A percentile compares a stretch with the other conserved stretches of the same genome.
These are phyloP conservation scores for Lachnum nothofagi DNA, from an alignment of 2,329 filamentous ascomycete species.

Conservation along the genomic window DNA sequence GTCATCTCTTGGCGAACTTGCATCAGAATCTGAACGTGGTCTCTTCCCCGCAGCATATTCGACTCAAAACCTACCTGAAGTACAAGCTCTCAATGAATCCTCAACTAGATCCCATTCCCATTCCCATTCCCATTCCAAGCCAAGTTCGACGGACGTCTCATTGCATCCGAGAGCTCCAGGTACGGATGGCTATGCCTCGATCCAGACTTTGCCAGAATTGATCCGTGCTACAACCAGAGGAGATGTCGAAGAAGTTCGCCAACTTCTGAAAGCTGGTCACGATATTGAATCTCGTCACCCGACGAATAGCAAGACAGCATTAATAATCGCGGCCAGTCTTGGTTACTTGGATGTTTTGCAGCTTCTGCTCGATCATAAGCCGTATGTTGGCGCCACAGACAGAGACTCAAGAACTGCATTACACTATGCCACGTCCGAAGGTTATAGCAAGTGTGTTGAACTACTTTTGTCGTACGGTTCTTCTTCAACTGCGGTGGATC, in stretches of 20 bases:
- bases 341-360: not conserved
- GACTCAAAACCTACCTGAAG: too few species aligned
- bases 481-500: not conserved
- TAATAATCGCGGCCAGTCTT: not conserved
- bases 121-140: too few species aligned
- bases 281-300: constrained; percentile 1
- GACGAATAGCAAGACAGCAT: not conserved
- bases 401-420: not conserved
- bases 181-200: not conserved
- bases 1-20: too few species aligned
- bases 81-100: too few species aligned
- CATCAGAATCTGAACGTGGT: too few species aligned
- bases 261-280: not conserved
- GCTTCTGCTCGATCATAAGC: not conserved
- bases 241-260: not conserved
- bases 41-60: too few species aligned
- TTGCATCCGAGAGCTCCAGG: too few species aligned
- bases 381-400: not conserved
- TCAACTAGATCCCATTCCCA: too few species aligned
- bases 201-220: not conserved
- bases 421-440: constrained; percentile 1
- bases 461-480: not conserved
- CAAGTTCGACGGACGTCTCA: too few species aligned
- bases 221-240: not conserved
- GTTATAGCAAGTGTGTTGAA: not conserved